A percentile compares a stretch with the other conserved stretches of the same genome.
phyloP scores from a whole-genome alignment of 208 protist genomes.

The Borovskyia barvae region DNA sequence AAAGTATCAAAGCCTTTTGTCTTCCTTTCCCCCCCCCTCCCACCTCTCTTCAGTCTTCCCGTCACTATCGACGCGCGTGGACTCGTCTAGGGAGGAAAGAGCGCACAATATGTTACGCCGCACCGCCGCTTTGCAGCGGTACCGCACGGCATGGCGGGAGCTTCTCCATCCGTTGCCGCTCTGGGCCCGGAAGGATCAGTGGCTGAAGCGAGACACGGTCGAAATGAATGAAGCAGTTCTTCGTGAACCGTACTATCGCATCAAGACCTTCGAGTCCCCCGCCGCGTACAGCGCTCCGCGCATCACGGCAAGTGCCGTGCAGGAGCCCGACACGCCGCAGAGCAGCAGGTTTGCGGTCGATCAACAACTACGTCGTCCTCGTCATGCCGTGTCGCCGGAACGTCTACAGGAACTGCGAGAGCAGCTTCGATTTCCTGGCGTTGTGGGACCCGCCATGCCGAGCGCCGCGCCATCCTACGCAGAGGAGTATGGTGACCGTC shows the following conservation, averaged over 20 bases:
- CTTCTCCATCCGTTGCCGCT: constrained; percentile 78
- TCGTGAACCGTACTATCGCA: constrained; percentile 81
- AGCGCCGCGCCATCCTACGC: constrained; percentile 17
- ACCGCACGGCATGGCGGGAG: constrained; percentile 86
- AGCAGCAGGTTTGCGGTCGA: constrained; percentile 29
- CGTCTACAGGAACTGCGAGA: constrained; percentile 57
- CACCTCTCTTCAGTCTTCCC: neutral
- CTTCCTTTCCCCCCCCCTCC: neutral
- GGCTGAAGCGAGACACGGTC: constrained; percentile 85
- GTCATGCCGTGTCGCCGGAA: constrained; percentile 42
- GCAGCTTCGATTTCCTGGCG: constrained; percentile 45
- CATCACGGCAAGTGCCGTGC: constrained; percentile 5
- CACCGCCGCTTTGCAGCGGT: constrained; percentile 30
- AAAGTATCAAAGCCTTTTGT: neutral
- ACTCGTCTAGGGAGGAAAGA: no score
- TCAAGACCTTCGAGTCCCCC: constrained; percentile 53
- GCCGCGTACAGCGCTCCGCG: constrained; percentile 3
- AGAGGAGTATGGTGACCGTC: constrained; percentile 67
- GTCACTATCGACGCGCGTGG: no score
- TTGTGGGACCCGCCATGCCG: neutral
- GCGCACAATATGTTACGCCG: constrained; percentile 35
- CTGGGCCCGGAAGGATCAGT: constrained; percentile 60
- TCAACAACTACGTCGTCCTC: constrained; percentile 32
- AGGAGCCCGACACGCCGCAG: constrained; percentile 21
- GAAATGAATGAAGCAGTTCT: constrained; percentile 81